Evolutionary conservation across 202 grass and related monocot species (phyloP), one percentile per base, ranked within the genome.

Genomic region (Setaria italica): DNA sequence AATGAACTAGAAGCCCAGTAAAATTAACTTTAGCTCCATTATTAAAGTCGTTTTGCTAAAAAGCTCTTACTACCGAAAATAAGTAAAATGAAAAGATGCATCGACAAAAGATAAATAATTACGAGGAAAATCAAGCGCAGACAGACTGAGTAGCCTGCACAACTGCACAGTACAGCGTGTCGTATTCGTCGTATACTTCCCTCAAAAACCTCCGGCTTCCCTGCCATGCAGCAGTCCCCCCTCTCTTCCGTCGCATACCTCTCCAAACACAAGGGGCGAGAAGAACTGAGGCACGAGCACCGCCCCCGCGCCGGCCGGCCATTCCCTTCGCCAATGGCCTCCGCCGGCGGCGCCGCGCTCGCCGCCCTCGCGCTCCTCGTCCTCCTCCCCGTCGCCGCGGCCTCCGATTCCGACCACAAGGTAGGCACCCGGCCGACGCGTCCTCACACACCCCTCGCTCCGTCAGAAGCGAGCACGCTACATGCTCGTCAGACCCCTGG

Each of bases 331-430:
- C 70, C 45, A 81, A 85, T 86, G 80, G 84, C 85, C 50, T 72
- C 77, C 77, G 79, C 87, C 80, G 86, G 43, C 63, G 78, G 49
- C 70, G 83, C 82, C 55, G 73, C 76, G 64, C 54, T 47, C 64
- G 57, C 82, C 67, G 57, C 80, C 62, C 75, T 46, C 49, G 29
- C 48, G 4, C 29, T 95, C 89, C 77, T 87, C 34, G 4, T 55
- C 19, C 85, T 93, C 72, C 35, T 85, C 35, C 48, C 89, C 50
- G 50, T 79, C 43, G 75, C 87, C 70, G 49, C 62, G 82, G 93
- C 95, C 34, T 95, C 91, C 25, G 91, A 98, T 81, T 95, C 91
- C 76, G 89, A 95, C 85, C 93, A 98, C 88, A 98, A 95, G 93
- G 95, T 63, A 14, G 58, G 56, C 25, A 25, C 57, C 59, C 30